Evolutionary conservation across 129 eudicot species (phyloP).

Genomic region (Saussurea involucrata): DNA sequence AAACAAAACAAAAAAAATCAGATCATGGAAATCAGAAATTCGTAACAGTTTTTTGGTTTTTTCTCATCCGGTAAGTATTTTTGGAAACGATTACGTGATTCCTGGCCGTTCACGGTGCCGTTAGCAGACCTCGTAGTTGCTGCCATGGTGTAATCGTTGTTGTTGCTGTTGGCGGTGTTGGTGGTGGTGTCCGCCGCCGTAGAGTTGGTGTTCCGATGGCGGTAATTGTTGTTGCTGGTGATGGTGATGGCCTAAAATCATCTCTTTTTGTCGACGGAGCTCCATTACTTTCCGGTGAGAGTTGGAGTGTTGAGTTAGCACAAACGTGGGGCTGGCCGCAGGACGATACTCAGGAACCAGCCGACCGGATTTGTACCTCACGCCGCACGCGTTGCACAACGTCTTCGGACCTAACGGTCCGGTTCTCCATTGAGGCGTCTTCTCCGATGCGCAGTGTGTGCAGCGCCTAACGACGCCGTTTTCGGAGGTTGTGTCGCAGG

Average conservation of each 20-base stretch:
- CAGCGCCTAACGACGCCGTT: slow-evolving; percentile 36
- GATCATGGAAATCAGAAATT: slow-evolving; percentile 2
- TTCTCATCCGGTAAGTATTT: background rate
- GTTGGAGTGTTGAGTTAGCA: slow-evolving; percentile 68
- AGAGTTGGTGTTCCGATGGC: slow-evolving; percentile 9
- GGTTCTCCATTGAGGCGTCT: slow-evolving; percentile 70
- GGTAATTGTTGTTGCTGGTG: slow-evolving; percentile 21
- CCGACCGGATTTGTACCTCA: slow-evolving; percentile 60
- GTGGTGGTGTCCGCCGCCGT: slow-evolving; percentile 9
- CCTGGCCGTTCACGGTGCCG: background rate
- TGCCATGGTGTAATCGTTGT: slow-evolving; percentile 5
- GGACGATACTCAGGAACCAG: slow-evolving; percentile 75
- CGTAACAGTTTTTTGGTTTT: background rate
- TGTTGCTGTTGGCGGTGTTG: background rate
- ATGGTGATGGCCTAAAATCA: slow-evolving; percentile 24
- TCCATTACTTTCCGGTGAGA: slow-evolving; percentile 75
- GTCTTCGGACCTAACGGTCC: slow-evolving; percentile 70
- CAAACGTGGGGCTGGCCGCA: slow-evolving; percentile 74
- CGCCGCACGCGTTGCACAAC: slow-evolving; percentile 70
- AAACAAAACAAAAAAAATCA: background rate
- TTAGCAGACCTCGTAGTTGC: slow-evolving; percentile 48
- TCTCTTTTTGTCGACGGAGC: slow-evolving; percentile 65
- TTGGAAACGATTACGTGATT: background rate
- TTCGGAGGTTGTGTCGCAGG: slow-evolving; percentile 12
- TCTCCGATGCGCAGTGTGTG: slow-evolving; percentile 70